Evolutionary conservation across 2,329 filamentous ascomycete genomes (phyloP).

Genomic region (Macrophomina tecta): DNA sequence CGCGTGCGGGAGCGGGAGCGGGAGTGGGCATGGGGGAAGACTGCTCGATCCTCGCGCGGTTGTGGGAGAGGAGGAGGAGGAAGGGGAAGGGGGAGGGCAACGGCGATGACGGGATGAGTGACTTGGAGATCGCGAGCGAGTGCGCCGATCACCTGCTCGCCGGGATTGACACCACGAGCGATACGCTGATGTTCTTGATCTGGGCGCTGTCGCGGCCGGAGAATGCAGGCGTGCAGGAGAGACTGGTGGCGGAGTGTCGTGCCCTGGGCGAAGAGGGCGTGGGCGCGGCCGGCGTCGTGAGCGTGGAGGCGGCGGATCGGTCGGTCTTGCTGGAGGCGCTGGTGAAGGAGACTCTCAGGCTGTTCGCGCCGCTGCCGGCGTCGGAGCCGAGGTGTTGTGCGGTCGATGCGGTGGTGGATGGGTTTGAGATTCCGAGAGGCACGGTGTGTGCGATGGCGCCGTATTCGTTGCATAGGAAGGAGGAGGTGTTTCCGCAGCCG

Average conservation of each 20-base stretch:
- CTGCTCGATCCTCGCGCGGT: constrained; percentile 17
- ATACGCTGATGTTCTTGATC: constrained; percentile 58
- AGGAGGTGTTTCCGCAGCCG: constrained; percentile 38
- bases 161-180: constrained; percentile 61
- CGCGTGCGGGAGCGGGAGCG: constrained; percentile 48
- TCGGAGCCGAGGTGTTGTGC: constrained; percentile 52
- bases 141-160: constrained; percentile 61
- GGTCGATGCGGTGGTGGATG: constrained; percentile 39
- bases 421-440: constrained; percentile 42
- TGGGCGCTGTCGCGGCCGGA: constrained; percentile 57
- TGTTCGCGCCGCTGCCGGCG: constrained; percentile 60
- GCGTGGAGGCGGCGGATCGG: constrained; percentile 44
- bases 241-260: constrained; percentile 52
- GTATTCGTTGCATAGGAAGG: constrained; percentile 47
- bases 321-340: constrained; percentile 56
- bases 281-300: constrained; percentile 36
- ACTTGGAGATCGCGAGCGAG: constrained; percentile 59
- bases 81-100: neutral
- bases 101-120: constrained; percentile 31
- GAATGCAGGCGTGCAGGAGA: constrained; percentile 52
- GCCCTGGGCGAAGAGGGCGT: constrained; percentile 34
- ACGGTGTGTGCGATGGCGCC: constrained; percentile 48
- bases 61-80: constrained; percentile 22
- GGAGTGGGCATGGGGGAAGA: neutral
- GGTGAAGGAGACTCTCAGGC: constrained; percentile 57